A percentile compares a stretch with the other conserved stretches of the same genome.
Evolutionary conservation across 1,139 yeast genomes (phyloP).

Genomic region (Blastobotrys ciferrii): DNA sequence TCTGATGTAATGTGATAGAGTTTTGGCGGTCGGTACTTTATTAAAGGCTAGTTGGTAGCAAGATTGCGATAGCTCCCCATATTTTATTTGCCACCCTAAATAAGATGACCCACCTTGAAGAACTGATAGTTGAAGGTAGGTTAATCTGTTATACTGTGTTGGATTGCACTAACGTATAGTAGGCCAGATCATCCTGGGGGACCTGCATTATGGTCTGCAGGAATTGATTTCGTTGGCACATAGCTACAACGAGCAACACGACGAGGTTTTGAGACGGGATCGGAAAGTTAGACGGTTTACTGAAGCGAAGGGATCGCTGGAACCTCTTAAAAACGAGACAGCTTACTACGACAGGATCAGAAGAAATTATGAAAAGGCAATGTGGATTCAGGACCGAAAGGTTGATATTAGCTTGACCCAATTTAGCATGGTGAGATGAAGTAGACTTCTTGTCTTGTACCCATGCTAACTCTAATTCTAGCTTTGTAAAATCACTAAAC

Average conservation of each 20-base stretch:
- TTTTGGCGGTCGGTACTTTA: no score
- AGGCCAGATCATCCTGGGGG: background rate
- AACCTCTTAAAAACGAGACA: background rate
- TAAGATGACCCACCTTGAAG: background rate
- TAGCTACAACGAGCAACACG: constrained; percentile 2
- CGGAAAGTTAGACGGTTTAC: background rate
- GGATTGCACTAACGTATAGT: background rate
- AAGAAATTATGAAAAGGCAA: background rate
- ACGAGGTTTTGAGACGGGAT: background rate
- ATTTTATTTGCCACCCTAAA: no score
- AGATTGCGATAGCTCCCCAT: no score
- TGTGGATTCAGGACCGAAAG: background rate
- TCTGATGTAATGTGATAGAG: no score
- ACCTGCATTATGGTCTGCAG: background rate
- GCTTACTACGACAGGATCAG: constrained; percentile 3
- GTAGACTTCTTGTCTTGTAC: no score
- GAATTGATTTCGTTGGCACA: constrained; percentile 4
- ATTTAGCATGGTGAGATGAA: background rate
- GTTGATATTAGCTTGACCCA: background rate
- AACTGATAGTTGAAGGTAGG: background rate
- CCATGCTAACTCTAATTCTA: no score
- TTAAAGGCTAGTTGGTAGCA: no score
- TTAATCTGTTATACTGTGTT: background rate
- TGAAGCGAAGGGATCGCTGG: background rate
- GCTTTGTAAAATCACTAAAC: background rate